Percentiles rank a stretch among this genome's conserved stretches.
phyloP scores from a whole-genome alignment of 2,329 filamentous ascomycete species.

The Aureobasidium lini region DNA sequence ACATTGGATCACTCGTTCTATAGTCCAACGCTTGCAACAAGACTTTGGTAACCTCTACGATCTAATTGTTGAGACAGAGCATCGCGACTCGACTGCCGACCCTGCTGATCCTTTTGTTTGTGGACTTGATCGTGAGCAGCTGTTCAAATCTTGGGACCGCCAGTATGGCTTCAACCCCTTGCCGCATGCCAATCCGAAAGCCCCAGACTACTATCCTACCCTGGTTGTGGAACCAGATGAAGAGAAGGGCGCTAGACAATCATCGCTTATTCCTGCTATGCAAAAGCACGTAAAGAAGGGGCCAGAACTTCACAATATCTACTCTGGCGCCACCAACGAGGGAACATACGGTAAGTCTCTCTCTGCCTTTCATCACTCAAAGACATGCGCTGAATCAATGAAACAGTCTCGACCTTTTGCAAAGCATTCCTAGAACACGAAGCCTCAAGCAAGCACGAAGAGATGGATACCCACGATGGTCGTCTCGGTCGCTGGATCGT shows the following conservation, averaged over 20 bases:
- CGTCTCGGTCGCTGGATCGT: constrained; percentile 39
- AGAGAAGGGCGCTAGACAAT: background rate
- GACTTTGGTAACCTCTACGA: constrained; percentile 66
- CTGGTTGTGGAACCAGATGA: background rate
- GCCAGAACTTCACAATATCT: background rate
- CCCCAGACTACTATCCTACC: constrained; percentile 38
- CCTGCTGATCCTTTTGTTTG: background rate
- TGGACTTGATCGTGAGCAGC: background rate
- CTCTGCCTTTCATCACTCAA: background rate
- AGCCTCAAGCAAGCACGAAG: constrained; percentile 27
- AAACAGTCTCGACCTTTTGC: constrained; percentile 1
- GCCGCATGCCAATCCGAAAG: constrained; percentile 57
- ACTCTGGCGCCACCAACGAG: background rate
- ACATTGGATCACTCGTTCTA: constrained; percentile 53
- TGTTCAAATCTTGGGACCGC: constrained; percentile 40
- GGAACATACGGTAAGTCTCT: background rate
- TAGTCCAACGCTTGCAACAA: constrained; percentile 51
- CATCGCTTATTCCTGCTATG: constrained; percentile 1
- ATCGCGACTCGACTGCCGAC: background rate
- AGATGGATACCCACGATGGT: constrained; percentile 31
- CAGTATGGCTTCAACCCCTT: constrained; percentile 38
- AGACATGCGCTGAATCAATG: background rate
- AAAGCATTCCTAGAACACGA: constrained; percentile 32
- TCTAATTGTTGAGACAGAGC: constrained; percentile 52
- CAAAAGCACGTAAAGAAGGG: background rate